A percentile compares a stretch with the other conserved stretches of the same genome.
Conservation (phyloP, 495 filamentous ascomycete genomes). For the Podospora tetraspora region DNA sequence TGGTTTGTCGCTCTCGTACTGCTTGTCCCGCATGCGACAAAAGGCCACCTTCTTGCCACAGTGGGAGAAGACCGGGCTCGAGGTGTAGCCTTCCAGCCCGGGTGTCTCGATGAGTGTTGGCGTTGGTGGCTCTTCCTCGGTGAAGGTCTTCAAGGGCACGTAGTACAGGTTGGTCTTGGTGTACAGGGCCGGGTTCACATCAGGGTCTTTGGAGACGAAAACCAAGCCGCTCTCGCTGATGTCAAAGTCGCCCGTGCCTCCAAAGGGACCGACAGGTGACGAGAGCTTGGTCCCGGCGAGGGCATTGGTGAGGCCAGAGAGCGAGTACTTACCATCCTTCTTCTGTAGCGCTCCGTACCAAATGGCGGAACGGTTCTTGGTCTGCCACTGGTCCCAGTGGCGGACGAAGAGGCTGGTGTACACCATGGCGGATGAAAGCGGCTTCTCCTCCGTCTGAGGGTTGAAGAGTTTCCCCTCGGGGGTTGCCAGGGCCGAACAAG, state of each 20-base stretch:
- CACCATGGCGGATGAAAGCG: conserved; percentile 55
- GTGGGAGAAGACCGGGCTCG: conserved; percentile 69
- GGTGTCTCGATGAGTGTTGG: conserved; percentile 46
- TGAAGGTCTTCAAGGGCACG: conserved; percentile 57
- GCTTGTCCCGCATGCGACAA: conserved; percentile 68
- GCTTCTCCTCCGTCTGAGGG: conserved; percentile 49
- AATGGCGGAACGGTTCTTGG: conserved; percentile 63
- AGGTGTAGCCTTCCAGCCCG: conserved; percentile 62
- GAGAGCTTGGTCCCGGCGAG: conserved; percentile 53
- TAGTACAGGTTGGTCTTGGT: conserved; percentile 77
- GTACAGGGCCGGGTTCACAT: conserved; percentile 68
- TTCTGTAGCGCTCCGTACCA: conserved; percentile 65
- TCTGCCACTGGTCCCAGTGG: conserved; percentile 70
- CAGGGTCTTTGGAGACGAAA: conserved; percentile 82
- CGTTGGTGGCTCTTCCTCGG: conserved; percentile 43
- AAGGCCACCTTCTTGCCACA: conserved; percentile 72
- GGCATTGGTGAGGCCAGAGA: conserved; percentile 51
- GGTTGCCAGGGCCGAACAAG: conserved; percentile 57
- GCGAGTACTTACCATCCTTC: conserved; percentile 35
- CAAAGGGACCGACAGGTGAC: conserved; percentile 56
- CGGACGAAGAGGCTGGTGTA: conserved; percentile 68
- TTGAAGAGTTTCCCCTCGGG: conserved; percentile 60
- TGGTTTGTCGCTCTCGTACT: conserved; percentile 88
- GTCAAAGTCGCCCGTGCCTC: conserved; percentile 52
- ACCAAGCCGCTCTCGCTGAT: conserved; percentile 55